Conservation (phyloP, 1,284 basidiomycete genomes). For the Rhodofomes roseus region DNA sequence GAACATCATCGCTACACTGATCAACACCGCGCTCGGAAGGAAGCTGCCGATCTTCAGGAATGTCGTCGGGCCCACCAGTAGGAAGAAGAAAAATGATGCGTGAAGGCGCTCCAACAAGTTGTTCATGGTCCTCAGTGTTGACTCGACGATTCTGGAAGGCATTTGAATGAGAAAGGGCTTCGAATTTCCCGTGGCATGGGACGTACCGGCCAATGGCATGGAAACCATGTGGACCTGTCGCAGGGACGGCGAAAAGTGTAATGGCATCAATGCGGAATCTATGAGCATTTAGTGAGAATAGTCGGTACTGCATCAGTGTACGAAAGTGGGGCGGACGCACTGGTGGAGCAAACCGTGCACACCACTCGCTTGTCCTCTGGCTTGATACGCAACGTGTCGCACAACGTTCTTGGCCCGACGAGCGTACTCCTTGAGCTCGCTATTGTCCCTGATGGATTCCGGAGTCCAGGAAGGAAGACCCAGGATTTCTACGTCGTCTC, state of each 20-base stretch:
- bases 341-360: slow-evolving; percentile 77
- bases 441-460: slow-evolving; percentile 35
- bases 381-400: slow-evolving; percentile 67
- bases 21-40: slow-evolving; percentile 79
- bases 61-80: slow-evolving; percentile 69
- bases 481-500: slow-evolving; percentile 46
- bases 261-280: slow-evolving; percentile 93
- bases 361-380: slow-evolving; percentile 68
- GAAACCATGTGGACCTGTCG: slow-evolving; percentile 92
- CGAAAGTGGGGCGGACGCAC: slow-evolving; percentile 33
- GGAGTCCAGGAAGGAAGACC: slow-evolving; percentile 46
- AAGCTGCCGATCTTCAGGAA: slow-evolving; percentile 91
- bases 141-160: slow-evolving; percentile 68
- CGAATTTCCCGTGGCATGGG: background rate
- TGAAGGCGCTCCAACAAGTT: slow-evolving; percentile 92
- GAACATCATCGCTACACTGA: slow-evolving; percentile 82
- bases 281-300: background rate
- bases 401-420: slow-evolving; percentile 60
- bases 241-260: slow-evolving; percentile 86
- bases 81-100: slow-evolving; percentile 94
- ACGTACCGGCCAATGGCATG: slow-evolving; percentile 80
- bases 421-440: slow-evolving; percentile 47
- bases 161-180: background rate
- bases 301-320: background rate
- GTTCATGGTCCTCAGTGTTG: slow-evolving; percentile 83